Conservation (phyloP, 495 filamentous ascomycete genomes). For the Halenospora varia region DNA sequence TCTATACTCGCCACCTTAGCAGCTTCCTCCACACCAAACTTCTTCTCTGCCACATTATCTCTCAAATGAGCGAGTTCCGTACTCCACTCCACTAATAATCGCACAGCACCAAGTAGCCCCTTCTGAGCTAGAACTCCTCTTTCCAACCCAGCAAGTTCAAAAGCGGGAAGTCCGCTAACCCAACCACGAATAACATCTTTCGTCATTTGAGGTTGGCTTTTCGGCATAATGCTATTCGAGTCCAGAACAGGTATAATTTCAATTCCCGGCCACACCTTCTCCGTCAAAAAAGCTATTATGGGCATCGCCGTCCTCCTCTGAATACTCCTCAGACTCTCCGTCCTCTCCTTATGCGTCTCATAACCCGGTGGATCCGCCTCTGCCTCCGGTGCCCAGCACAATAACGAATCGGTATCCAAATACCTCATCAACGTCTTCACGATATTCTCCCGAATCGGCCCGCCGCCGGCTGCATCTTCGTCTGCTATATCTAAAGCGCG, state of each 20-base stretch:
- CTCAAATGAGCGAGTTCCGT: slow-evolving; percentile 50
- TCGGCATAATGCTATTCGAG: slow-evolving; percentile 65
- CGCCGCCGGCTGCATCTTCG: slow-evolving; percentile 42
- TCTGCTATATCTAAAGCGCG: slow-evolving; percentile 74
- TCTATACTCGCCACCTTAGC: slow-evolving; percentile 54
- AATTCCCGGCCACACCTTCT: slow-evolving; percentile 80
- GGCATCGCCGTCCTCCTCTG: slow-evolving; percentile 64
- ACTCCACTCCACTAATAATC: slow-evolving; percentile 87
- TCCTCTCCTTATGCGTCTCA: slow-evolving; percentile 16
- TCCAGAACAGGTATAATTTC: slow-evolving; percentile 74
- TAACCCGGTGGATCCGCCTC: slow-evolving; percentile 28
- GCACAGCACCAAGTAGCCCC: slow-evolving; percentile 71
- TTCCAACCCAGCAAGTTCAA: slow-evolving; percentile 85
- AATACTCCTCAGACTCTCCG: slow-evolving; percentile 60
- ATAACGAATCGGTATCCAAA: slow-evolving; percentile 86
- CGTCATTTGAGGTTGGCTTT: slow-evolving; percentile 64
- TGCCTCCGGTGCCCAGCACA: slow-evolving; percentile 81
- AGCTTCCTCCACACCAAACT: slow-evolving; percentile 26
- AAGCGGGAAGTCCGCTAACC: slow-evolving; percentile 64
- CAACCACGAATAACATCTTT: slow-evolving; percentile 73
- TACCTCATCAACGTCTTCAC: slow-evolving; percentile 71
- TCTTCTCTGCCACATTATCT: slow-evolving; percentile 30
- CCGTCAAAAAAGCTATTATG: slow-evolving; percentile 65
- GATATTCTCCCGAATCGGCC: slow-evolving; percentile 52
- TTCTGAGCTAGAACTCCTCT: slow-evolving; percentile 79